Evolutionary conservation across 768 basidiomycete species (phyloP), one percentile per base, ranked within the genome.

Genomic region (Leccinellum luteum): DNA sequence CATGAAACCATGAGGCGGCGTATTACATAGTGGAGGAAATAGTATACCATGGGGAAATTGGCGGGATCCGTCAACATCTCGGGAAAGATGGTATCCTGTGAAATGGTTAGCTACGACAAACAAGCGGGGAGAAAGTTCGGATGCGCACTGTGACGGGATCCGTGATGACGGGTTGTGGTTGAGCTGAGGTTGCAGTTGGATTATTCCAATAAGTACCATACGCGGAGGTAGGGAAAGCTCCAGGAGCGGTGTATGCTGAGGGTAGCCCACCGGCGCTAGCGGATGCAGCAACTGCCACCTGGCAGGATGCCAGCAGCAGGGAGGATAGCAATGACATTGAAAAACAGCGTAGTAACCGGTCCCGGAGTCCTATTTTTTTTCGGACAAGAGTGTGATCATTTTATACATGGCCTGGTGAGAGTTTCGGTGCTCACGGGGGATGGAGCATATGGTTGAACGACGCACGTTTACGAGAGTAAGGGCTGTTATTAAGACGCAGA

Each of bases 131-230:
- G 23, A 31, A 49, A 21, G n/a, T 63, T 58, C 41, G 25, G 25
- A 38, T 23, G 59, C 74, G 45, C 54, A 87, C 87, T 48, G 79
- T 77, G 38, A 87, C 80, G 3, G 85, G 84, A 68, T 90, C 87
- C 15, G 86, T 81, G 45, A 90, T 78, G 31, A 88, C 78, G 3
- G 87, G 87, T 67, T 89, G 87, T 4, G 82, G 82, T 69, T 90
- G 86, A 1, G 78, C 82, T 17, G 81, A 79, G 4, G 87, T 89
- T 17, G 80, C 84, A 3, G 85, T 88, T n/a, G 87, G 86, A 58
- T 79, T 70, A 66, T 88, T 87, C 74, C 82, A 86, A 68, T 88
- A 90, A 48, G 79, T 74, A 19, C 72, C 69, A 66, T 82, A 89
- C 23, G 78, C 72, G 3, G 83, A 79, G 1, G 85, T 85, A 1